phyloP scores from a whole-genome alignment of 2,329 filamentous ascomycete species.

The Pestalotiopsis sp. region DNA sequence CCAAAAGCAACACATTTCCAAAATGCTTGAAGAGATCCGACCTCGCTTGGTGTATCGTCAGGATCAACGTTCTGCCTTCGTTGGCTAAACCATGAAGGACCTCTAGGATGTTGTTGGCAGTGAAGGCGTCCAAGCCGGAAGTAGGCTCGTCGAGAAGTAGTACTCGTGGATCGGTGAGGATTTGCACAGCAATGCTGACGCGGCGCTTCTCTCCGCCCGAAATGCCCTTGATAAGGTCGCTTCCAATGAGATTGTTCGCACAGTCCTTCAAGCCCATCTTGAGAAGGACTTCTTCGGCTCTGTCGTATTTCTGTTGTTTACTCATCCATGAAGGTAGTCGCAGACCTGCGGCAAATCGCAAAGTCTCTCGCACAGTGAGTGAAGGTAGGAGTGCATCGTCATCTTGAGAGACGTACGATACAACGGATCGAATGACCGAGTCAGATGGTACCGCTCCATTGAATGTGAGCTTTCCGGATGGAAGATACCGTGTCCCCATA shows the following conservation, averaged over 20 bases:
- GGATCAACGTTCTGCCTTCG: slow-evolving; percentile 71
- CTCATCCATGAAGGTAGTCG: slow-evolving; percentile 71
- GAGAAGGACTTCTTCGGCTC: slow-evolving; percentile 70
- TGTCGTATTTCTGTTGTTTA: slow-evolving; percentile 62
- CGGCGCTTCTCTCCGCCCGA: slow-evolving; percentile 78
- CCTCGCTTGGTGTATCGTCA: slow-evolving; percentile 78
- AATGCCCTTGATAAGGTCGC: slow-evolving; percentile 73
- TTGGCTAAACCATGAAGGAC: slow-evolving; percentile 69
- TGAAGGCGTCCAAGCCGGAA: slow-evolving; percentile 76
- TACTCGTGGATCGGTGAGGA: slow-evolving; percentile 72
- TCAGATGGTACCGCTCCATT: slow-evolving; percentile 69
- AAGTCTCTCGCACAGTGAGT: slow-evolving; percentile 73
- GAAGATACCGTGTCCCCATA: slow-evolving; percentile 60
- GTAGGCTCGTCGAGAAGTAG: slow-evolving; percentile 76
- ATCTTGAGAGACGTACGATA: slow-evolving; percentile 77
- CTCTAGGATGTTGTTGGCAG: slow-evolving; percentile 74
- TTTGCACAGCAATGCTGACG: slow-evolving; percentile 76
- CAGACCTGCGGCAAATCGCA: slow-evolving; percentile 69
- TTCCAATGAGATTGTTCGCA: slow-evolving; percentile 72
- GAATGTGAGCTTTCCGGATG: slow-evolving; percentile 65
- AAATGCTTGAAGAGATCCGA: slow-evolving; percentile 73
- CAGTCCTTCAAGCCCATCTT: slow-evolving; percentile 80
- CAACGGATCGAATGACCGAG: slow-evolving; percentile 68
- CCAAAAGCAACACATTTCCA: slow-evolving; percentile 69
- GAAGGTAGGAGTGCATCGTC: slow-evolving; percentile 75